Conservation (phyloP, 2,329 filamentous ascomycete species). For the Xylaria sp. region DNA sequence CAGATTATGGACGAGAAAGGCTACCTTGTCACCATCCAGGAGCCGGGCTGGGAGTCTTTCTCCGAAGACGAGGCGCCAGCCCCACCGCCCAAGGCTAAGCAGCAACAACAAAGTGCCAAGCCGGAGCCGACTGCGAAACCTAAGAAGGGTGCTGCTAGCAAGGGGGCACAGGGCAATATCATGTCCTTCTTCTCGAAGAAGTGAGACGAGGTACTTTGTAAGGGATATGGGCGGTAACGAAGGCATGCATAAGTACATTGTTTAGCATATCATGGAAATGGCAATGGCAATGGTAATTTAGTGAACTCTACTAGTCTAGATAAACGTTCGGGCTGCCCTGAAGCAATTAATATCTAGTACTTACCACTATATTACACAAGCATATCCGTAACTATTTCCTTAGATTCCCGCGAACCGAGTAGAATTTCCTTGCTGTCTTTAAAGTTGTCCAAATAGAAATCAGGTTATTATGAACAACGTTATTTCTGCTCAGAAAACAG, state of each 20-base stretch:
- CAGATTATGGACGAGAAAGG: slow-evolving; percentile 51
- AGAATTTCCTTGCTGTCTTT: background rate
- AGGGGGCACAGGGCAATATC: slow-evolving; percentile 48
- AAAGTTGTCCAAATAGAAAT: background rate
- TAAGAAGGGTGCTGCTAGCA: slow-evolving; percentile 45
- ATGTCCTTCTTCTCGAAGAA: slow-evolving; percentile 52
- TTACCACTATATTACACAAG: background rate
- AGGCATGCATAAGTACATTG: background rate
- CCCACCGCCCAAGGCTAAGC: slow-evolving; percentile 40
- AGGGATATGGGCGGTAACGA: background rate
- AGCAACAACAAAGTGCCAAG: slow-evolving; percentile 29
- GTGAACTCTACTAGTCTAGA: background rate
- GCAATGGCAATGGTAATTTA: background rate
- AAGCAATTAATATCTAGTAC: background rate
- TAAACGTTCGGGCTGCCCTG: background rate
- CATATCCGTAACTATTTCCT: too few relatives aligned
- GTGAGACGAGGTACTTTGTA: slow-evolving; percentile 28
- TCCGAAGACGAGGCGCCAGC: slow-evolving; percentile 49
- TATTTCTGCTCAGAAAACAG: too few relatives aligned
- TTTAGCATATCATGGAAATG: background rate
- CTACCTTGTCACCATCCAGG: slow-evolving; percentile 50
- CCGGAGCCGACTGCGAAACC: slow-evolving; percentile 41
- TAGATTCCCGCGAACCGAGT: background rate
- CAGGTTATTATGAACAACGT: background rate
- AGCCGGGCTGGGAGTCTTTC: slow-evolving; percentile 51